phyloP scores from a whole-genome alignment of 768 basidiomycete species.

The Suillus subalutaceus region DNA sequence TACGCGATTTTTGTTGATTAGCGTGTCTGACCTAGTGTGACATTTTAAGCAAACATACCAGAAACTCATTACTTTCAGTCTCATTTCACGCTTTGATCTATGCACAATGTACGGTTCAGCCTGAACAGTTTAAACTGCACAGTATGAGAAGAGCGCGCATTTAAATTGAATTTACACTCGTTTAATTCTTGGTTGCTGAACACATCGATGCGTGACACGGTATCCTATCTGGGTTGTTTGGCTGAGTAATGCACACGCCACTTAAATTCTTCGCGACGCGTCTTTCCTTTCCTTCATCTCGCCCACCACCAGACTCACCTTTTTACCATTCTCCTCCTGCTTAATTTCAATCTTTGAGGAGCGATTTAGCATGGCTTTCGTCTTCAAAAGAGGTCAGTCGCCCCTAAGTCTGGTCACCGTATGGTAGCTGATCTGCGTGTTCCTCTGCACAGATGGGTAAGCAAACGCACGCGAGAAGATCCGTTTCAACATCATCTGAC shows the following conservation, averaged over 20 bases:
- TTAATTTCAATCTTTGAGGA: conserved; percentile 12
- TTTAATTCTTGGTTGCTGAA: not conserved
- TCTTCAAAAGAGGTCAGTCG: conserved; percentile 59
- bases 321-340: conserved; percentile 25
- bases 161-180: not conserved
- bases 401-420: not conserved
- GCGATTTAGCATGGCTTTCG: conserved; percentile 45
- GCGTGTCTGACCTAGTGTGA: conserved; percentile 18
- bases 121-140: not conserved
- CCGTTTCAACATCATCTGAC: conserved; percentile 18
- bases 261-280: conserved; percentile 37
- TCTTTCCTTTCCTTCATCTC: conserved; percentile 20
- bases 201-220: not conserved
- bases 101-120: not conserved
- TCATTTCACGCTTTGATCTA: not conserved
- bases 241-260: conserved; percentile 22
- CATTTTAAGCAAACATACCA: not conserved
- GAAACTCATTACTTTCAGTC: not conserved
- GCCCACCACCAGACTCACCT: conserved; percentile 8
- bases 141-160: not conserved
- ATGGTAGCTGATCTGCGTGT: conserved; percentile 15
- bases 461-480: conserved; percentile 23
- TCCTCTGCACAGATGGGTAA: conserved; percentile 49
- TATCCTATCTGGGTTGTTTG: conserved; percentile 24
- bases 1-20: conserved; percentile 36